phyloP scores from a whole-genome alignment of 1,284 basidiomycete genomes.

The Trametes pubescens region DNA sequence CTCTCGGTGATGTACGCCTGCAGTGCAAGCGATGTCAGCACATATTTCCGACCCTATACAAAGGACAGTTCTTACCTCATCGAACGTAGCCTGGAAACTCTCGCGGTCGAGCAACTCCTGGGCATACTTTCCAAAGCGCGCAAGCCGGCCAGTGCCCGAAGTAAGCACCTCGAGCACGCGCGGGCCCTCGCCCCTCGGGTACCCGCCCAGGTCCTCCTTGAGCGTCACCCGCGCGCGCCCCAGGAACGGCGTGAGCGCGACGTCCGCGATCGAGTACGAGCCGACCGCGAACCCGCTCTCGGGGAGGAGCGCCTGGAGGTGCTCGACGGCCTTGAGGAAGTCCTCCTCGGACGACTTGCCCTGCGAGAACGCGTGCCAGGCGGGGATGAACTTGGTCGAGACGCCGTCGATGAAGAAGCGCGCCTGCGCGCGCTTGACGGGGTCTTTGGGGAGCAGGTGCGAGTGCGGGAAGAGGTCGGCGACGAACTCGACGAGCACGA shows the following conservation, averaged over 20 bases:
- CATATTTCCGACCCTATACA: background rate
- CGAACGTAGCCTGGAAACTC: constrained; percentile 43
- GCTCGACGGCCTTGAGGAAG: constrained; percentile 46
- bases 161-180: constrained; percentile 22
- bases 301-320: constrained; percentile 45
- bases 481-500: constrained; percentile 68
- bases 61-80: constrained; percentile 35
- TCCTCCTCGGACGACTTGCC: constrained; percentile 50
- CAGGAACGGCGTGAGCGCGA: constrained; percentile 30
- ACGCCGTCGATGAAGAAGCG: constrained; percentile 68
- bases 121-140: constrained; percentile 41
- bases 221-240: constrained; percentile 23
- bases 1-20: constrained; percentile 23
- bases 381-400: constrained; percentile 52
- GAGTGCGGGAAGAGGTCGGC: constrained; percentile 59
- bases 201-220: constrained; percentile 26
- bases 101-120: constrained; percentile 40
- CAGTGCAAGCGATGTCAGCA: background rate
- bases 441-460: constrained; percentile 58
- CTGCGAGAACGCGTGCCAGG: constrained; percentile 39
- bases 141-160: constrained; percentile 32
- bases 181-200: constrained; percentile 28
- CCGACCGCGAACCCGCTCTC: constrained; percentile 27
- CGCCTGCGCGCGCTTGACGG: constrained; percentile 60
- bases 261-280: constrained; percentile 29